Evolutionary conservation across 202 grass and related monocot genomes (phyloP), one percentile per base, ranked within the genome.

Genomic region (Alloteropsis angusta): DNA sequence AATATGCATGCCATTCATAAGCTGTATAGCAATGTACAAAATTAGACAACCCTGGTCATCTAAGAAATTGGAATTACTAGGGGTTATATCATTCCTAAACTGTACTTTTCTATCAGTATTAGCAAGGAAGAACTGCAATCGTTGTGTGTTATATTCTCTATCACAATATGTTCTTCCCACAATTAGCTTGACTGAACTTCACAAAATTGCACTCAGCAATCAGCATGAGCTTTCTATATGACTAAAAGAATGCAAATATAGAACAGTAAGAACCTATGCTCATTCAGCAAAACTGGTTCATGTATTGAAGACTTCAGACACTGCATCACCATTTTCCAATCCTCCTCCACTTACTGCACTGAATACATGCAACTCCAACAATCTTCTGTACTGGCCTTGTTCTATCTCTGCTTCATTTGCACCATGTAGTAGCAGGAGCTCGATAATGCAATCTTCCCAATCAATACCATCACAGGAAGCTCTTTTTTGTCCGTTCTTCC

Each of bases 371-470:
- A 95, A 74, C 82, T 89, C 89, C 25, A 95, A 81, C 69, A 95
- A 84, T 85, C 84, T 88, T 75, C 83, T 87, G 67, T 92, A 95
- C 8, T 95, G 89, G 16, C 89, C 87, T 85, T 92, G 78, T 74
- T 95, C 92, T 16, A 95, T 92, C 68, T 95, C 84, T 8, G 30
- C 79, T 80, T 89, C 89, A 7, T 77, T 82, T 32, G 68, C 89
- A 65, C 81, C 74, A 86, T 96, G 89, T 23, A 96, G 68, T 16
- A 96, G 61, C 60, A 96, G 68, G 70, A 92, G 81, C 61, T 96
- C 87, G 1, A 96, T 87, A 43, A 88, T 83, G 61, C 84, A 85
- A 74, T 83, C 94, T 71, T 97, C 94, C 94, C 94, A 93, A 65
- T 93, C 94, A 45, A 91, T 53, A 73, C 58, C 72, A 18, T 80